phyloP scores from a whole-genome alignment of 2,329 filamentous ascomycete species.

The Fusarium continuum region DNA sequence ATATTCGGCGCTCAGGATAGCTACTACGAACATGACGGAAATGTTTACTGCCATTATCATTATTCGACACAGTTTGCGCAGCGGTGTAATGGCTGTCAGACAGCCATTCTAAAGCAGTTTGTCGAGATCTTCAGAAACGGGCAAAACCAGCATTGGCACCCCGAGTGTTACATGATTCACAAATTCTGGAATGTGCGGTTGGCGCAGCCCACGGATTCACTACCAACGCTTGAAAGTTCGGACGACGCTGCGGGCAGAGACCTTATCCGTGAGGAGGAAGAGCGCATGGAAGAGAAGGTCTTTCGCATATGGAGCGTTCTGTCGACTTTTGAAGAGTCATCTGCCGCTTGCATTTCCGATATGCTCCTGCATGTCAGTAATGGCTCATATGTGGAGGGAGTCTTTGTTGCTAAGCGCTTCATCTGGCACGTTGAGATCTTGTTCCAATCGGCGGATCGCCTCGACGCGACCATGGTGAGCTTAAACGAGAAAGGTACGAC shows the following conservation, averaged over 20 bases:
- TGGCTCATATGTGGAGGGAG: slow-evolving; percentile 92
- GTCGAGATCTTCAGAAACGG: slow-evolving; percentile 98
- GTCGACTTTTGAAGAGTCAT: slow-evolving; percentile 96
- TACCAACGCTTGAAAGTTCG: slow-evolving; percentile 52
- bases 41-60: slow-evolving; percentile 98
- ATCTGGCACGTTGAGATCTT: slow-evolving; percentile 95
- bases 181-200: slow-evolving; percentile 99
- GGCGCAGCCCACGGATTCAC: slow-evolving; percentile 66
- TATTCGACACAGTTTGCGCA: slow-evolving; percentile 98
- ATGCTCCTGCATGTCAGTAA: slow-evolving; percentile 99
- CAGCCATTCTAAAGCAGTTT: slow-evolving; percentile 97
- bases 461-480: slow-evolving; percentile 76
- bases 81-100: slow-evolving; percentile 95
- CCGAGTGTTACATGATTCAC: slow-evolving; percentile 99
- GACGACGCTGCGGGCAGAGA: slow-evolving; percentile 72
- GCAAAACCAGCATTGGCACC: slow-evolving; percentile 99
- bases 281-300: slow-evolving; percentile 96
- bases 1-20: slow-evolving; percentile 99
- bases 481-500: slow-evolving; percentile 77
- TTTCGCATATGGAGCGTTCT: slow-evolving; percentile 98
- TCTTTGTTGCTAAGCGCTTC: slow-evolving; percentile 93
- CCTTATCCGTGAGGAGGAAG: slow-evolving; percentile 83
- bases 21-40: slow-evolving; percentile 97
- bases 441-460: slow-evolving; percentile 85
- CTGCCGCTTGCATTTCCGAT: slow-evolving; percentile 96